Percentiles rank a stretch among this genome's conserved stretches.
These are phyloP conservation scores for Rhizomucor pusillus DNA, from an alignment of 371 early-diverging fungal species.

Conservation along the genomic window DNA sequence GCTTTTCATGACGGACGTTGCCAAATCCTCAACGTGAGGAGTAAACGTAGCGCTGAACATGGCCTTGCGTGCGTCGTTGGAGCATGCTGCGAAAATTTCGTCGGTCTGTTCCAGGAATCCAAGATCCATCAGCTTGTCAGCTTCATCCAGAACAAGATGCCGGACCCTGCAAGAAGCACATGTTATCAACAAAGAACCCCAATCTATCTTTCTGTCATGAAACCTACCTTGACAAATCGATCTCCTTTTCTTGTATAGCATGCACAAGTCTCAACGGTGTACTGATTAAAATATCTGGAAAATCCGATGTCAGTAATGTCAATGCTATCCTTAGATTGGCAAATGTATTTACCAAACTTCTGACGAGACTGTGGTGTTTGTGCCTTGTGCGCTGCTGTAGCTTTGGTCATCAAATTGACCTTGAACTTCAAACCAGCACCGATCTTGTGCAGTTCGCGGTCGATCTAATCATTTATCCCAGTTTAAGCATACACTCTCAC, in stretches of 20 bases:
- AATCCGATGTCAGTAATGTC: not conserved
- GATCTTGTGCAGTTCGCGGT: conserved; percentile 72
- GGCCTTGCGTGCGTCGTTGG: conserved; percentile 72
- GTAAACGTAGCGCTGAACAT: conserved; percentile 96
- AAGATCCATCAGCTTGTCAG: conserved; percentile 87
- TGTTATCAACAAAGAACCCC: not conserved
- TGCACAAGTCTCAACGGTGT: conserved; percentile 91
- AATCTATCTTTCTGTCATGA: not conserved
- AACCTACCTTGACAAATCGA: conserved; percentile 69
- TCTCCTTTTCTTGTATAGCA: conserved; percentile 76
- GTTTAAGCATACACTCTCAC: not conserved
- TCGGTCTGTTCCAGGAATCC: conserved; percentile 92
- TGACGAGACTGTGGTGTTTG: conserved; percentile 67
- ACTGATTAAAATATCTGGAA: conserved; percentile 80
- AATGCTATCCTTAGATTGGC: not conserved
- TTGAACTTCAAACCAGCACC: conserved; percentile 72
- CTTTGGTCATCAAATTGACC: conserved; percentile 77
- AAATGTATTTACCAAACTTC: conserved; percentile 57
- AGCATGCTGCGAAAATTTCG: conserved; percentile 87
- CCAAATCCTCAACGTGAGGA: conserved; percentile 87
- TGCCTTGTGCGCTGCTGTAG: conserved; percentile 61
- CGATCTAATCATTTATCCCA: conserved; percentile 51
- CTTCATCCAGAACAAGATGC: conserved; percentile 89
- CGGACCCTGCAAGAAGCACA: conserved; percentile 41
- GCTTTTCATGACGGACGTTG: conserved; percentile 84